phyloP scores from a whole-genome alignment of 164 flowering plant genomes.

The Piper betle region DNA sequence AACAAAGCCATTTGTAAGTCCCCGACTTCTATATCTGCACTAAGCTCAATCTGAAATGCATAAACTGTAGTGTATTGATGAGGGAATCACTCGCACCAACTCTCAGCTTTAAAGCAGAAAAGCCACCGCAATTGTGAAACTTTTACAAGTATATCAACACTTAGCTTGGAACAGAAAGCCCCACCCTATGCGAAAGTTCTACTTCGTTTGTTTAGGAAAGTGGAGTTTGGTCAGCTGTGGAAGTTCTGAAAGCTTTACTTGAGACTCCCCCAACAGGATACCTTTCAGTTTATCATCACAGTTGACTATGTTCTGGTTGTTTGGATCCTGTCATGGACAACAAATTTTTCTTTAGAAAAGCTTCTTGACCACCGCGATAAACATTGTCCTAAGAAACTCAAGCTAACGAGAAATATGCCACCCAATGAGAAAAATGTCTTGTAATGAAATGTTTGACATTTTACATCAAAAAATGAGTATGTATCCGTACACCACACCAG shows the following conservation, averaged over 20 bases:
- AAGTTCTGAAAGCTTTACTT: slow-evolving; percentile 73
- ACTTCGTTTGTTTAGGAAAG: slow-evolving; percentile 69
- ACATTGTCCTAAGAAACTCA: background rate
- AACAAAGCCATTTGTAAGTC: too few species aligned
- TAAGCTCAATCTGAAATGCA: too few species aligned
- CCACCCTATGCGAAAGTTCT: background rate
- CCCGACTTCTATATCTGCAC: too few species aligned
- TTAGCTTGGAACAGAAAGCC: background rate
- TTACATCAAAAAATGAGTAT: background rate
- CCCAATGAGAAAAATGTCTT: background rate
- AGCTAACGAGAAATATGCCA: background rate
- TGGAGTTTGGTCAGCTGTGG: slow-evolving; percentile 76
- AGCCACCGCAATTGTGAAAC: too few species aligned
- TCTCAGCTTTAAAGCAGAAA: too few species aligned
- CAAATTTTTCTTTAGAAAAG: background rate
- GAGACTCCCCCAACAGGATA: slow-evolving; percentile 65
- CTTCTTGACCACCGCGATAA: too few species aligned
- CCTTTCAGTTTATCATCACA: slow-evolving; percentile 82
- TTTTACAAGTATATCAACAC: background rate
- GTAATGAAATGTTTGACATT: background rate
- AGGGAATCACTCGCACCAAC: too few species aligned
- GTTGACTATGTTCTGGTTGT: slow-evolving; percentile 67
- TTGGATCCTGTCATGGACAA: slow-evolving; percentile 52
- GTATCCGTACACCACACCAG: too few species aligned
- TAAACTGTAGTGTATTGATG: too few species aligned